Evolutionary conservation across 2,329 filamentous ascomycete species (phyloP).

Genomic region (Aspergillus nomiae): DNA sequence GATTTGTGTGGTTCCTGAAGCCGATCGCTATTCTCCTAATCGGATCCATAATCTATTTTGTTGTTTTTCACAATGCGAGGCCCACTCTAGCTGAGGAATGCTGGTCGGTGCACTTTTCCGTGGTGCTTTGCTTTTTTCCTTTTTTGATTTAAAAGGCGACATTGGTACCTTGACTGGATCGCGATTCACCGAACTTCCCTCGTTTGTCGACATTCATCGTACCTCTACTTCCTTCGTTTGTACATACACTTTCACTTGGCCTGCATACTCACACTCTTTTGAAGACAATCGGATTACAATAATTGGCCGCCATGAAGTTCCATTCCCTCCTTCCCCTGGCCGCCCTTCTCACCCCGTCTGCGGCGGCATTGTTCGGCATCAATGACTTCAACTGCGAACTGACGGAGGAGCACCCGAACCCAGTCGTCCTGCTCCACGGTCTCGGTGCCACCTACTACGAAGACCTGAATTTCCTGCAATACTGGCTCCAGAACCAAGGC

Average conservation of each 20-base stretch:
- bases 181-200: background rate
- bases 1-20: background rate
- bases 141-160: background rate
- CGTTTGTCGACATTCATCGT: background rate
- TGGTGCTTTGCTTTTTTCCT: too few relatives aligned
- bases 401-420: constrained; percentile 28
- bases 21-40: background rate
- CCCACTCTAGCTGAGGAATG: background rate
- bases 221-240: background rate
- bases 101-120: background rate
- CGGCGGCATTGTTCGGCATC: constrained; percentile 23
- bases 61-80: background rate
- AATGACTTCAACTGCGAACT: constrained; percentile 40
- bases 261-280: too few relatives aligned
- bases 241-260: background rate
- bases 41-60: background rate
- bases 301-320: background rate
- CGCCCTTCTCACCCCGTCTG: constrained; percentile 17
- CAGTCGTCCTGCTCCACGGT: constrained; percentile 40
- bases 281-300: background rate
- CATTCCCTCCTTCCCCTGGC: constrained; percentile 12
- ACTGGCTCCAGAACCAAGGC: constrained; percentile 38
- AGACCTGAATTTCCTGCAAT: constrained; percentile 39
- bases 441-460: constrained; percentile 42
- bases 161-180: background rate